Percentiles rank a stretch among this genome's conserved stretches.
phyloP scores from a whole-genome alignment of 768 basidiomycete species.

The Lepiota brunneoincarnata region DNA sequence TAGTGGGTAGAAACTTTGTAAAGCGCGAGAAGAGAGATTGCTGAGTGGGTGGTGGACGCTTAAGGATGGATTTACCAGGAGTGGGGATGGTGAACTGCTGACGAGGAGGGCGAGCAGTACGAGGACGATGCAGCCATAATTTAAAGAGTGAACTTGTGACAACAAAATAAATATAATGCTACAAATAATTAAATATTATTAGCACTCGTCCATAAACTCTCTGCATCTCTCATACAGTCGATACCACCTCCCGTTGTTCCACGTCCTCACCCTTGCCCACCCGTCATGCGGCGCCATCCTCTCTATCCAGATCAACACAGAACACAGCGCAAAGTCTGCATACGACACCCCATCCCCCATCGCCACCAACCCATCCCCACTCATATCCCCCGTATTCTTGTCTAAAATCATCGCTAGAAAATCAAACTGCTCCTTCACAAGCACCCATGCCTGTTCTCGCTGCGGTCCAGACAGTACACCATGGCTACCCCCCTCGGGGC shows the following conservation, averaged over 20 bases:
- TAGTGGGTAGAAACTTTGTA: constrained; percentile 70
- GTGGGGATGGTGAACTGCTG: constrained; percentile 77
- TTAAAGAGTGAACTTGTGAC: background rate
- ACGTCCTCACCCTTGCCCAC: constrained; percentile 64
- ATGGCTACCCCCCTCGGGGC: constrained; percentile 14
- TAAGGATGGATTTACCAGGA: constrained; percentile 80
- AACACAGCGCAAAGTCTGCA: constrained; percentile 72
- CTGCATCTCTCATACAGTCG: constrained; percentile 59
- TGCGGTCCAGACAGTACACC: constrained; percentile 34
- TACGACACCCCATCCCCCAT: constrained; percentile 69
- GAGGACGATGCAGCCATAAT: constrained; percentile 31
- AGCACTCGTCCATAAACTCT: constrained; percentile 64
- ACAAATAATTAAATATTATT: constrained; percentile 2
- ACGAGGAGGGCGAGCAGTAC: constrained; percentile 58
- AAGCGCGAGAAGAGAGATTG: constrained; percentile 71
- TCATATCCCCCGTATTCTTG: constrained; percentile 53
- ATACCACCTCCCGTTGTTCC: constrained; percentile 70
- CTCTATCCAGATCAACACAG: constrained; percentile 73
- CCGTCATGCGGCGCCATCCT: constrained; percentile 70
- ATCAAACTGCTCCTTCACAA: constrained; percentile 64
- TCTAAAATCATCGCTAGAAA: constrained; percentile 64
- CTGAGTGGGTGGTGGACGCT: constrained; percentile 67
- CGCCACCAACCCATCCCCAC: constrained; percentile 57
- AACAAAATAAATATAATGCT: constrained; percentile 3
- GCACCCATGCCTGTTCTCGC: constrained; percentile 63